A percentile compares a stretch with the other conserved stretches of the same genome.
phyloP scores from a whole-genome alignment of 495 filamentous ascomycete species.

The Penicillium roqueforti region DNA sequence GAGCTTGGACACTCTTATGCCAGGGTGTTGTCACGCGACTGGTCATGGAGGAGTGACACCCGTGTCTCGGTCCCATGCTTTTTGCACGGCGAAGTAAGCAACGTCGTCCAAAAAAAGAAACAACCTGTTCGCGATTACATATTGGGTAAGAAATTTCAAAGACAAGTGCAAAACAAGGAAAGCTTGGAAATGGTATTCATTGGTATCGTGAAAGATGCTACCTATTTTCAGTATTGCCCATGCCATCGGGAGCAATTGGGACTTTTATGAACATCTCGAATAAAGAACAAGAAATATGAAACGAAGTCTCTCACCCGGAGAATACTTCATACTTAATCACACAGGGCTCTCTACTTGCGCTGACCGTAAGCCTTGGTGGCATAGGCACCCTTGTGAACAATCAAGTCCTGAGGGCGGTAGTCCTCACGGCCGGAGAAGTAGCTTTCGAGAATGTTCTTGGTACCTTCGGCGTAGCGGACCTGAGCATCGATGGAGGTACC shows the following conservation, averaged over 20 bases:
- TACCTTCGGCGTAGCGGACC: conserved; percentile 86
- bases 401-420: conserved; percentile 88
- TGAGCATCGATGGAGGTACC: conserved; percentile 97
- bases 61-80: no score
- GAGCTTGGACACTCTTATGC: no score
- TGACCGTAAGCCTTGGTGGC: conserved; percentile 94
- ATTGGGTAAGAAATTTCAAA: background rate
- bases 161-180: background rate
- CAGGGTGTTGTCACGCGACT: no score
- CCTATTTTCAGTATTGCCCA: conserved; percentile 17
- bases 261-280: conserved; percentile 14
- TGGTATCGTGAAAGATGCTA: conserved; percentile 28
- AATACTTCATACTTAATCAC: background rate
- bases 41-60: no score
- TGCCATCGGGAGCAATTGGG: conserved; percentile 10
- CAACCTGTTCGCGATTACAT: no score
- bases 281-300: conserved; percentile 13
- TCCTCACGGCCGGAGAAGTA: conserved; percentile 85
- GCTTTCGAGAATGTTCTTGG: conserved; percentile 82
- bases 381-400: conserved; percentile 88
- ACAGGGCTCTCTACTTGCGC: conserved; percentile 53
- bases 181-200: conserved; percentile 22
- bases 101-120: no score
- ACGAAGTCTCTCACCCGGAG: background rate
- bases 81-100: no score